Conservation (phyloP, 2,329 filamentous ascomycete species). For the Lomentospora prolificans region DNA sequence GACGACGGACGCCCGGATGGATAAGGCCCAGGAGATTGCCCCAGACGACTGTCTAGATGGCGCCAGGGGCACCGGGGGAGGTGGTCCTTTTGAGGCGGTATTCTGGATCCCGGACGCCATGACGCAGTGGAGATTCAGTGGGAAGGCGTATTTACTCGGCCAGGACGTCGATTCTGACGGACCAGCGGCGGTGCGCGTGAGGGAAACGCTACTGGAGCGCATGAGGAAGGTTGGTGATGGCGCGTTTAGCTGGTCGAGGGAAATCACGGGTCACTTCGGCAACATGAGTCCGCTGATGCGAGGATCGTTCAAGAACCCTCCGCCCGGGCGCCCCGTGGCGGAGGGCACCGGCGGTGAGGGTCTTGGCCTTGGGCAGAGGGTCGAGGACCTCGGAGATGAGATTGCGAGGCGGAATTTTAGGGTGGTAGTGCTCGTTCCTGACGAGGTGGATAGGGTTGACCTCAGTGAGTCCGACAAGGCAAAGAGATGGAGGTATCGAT, state of each 20-base stretch:
- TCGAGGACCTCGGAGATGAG: constrained; percentile 60
- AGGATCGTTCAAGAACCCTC: constrained; percentile 63
- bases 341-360: constrained; percentile 23
- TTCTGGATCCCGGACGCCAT: constrained; percentile 65
- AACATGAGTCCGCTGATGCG: constrained; percentile 77
- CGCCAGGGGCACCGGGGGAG: constrained; percentile 43
- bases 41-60: constrained; percentile 28
- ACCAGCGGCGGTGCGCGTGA: constrained; percentile 33
- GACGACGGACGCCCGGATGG: constrained; percentile 83
- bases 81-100: constrained; percentile 68
- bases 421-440: constrained; percentile 71
- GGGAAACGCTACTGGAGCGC: constrained; percentile 47
- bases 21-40: constrained; percentile 65
- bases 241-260: constrained; percentile 67
- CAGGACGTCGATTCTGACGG: constrained; percentile 46
- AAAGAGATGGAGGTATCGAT: constrained; percentile 58
- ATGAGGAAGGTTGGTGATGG: constrained; percentile 47
- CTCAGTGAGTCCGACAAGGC: constrained; percentile 55
- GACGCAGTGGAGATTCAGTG: constrained; percentile 80
- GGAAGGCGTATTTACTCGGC: constrained; percentile 65
- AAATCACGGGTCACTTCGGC: constrained; percentile 81
- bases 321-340: constrained; percentile 51
- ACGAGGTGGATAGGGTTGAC: constrained; percentile 67
- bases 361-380: constrained; percentile 48
- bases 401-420: constrained; percentile 68